Percentiles rank a stretch among this genome's conserved stretches.
Evolutionary conservation across 1,284 basidiomycete genomes (phyloP).

Genomic region (Apiotrichum mycotoxinovorans): DNA sequence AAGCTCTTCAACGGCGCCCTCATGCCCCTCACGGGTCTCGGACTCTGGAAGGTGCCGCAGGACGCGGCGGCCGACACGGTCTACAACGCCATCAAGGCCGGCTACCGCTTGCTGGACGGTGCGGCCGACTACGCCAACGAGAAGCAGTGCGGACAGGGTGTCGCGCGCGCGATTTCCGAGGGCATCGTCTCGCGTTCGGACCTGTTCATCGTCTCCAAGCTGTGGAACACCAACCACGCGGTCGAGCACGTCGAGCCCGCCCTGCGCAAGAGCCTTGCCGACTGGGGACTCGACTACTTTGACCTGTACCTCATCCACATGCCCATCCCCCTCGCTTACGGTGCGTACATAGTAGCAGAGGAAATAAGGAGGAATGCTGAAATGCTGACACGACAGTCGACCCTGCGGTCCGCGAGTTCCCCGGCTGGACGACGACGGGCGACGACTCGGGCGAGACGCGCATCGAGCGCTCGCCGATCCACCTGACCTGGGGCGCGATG

Average conservation of each 20-base stretch:
- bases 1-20: constrained; percentile 5
- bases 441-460: neutral
- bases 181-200: constrained; percentile 59
- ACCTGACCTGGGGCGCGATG: constrained; percentile 66
- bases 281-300: constrained; percentile 70
- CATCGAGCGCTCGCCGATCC: constrained; percentile 23
- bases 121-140: constrained; percentile 52
- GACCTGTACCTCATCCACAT: constrained; percentile 65
- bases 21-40: constrained; percentile 22
- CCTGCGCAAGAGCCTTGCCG: constrained; percentile 28
- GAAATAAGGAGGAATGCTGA: no score
- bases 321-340: constrained; percentile 42
- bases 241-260: constrained; percentile 16
- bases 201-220: constrained; percentile 57
- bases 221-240: constrained; percentile 67
- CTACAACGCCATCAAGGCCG: constrained; percentile 52
- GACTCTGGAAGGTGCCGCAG: constrained; percentile 31
- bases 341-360: neutral
- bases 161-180: constrained; percentile 55
- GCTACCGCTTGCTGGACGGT: constrained; percentile 52
- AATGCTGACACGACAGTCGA: constrained; percentile 5
- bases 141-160: constrained; percentile 62
- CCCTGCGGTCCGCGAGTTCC: constrained; percentile 6
- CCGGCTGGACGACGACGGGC: constrained; percentile 5
- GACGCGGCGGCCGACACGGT: constrained; percentile 38